Percentiles rank a stretch among this genome's conserved stretches.
These are phyloP conservation scores for Phytophthora fragariae DNA, from an alignment of 352 stramenopile species.

Conservation along the genomic window DNA sequence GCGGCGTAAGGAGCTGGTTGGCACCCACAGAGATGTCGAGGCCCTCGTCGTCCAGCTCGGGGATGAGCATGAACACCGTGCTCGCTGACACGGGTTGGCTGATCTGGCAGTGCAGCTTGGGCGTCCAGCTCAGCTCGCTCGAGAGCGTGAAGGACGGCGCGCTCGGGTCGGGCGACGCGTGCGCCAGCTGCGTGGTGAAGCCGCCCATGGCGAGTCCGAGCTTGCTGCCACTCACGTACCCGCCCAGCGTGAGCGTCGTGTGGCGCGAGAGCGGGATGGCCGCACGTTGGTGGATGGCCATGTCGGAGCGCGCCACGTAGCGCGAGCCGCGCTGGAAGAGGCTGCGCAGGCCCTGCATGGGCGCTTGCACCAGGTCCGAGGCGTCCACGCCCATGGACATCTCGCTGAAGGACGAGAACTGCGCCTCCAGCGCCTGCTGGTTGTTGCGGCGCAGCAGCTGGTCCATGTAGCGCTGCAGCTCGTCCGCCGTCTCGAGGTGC, in stretches of 20 bases:
- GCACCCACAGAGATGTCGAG: constrained; percentile 77
- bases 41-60: constrained; percentile 74
- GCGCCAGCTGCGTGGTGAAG: constrained; percentile 70
- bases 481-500: constrained; percentile 58
- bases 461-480: constrained; percentile 64
- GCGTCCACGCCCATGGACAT: constrained; percentile 85
- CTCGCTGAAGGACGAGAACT: constrained; percentile 85
- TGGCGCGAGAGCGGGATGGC: constrained; percentile 64
- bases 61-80: constrained; percentile 80
- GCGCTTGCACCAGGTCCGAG: constrained; percentile 71
- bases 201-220: constrained; percentile 73
- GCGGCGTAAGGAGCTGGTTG: constrained; percentile 67
- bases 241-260: constrained; percentile 72
- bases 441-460: constrained; percentile 68
- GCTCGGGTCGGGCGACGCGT: constrained; percentile 73
- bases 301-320: constrained; percentile 73
- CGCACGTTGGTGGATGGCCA: constrained; percentile 84
- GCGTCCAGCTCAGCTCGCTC: constrained; percentile 80
- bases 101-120: constrained; percentile 79
- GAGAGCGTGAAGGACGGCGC: constrained; percentile 65
- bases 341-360: constrained; percentile 63
- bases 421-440: constrained; percentile 71
- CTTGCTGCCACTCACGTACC: constrained; percentile 81
- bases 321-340: constrained; percentile 56
- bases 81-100: constrained; percentile 74